Percentiles rank a stretch among this genome's conserved stretches.
These are phyloP conservation scores for Piloderma croceum DNA, from an alignment of 768 basidiomycete species.

Conservation along the genomic window DNA sequence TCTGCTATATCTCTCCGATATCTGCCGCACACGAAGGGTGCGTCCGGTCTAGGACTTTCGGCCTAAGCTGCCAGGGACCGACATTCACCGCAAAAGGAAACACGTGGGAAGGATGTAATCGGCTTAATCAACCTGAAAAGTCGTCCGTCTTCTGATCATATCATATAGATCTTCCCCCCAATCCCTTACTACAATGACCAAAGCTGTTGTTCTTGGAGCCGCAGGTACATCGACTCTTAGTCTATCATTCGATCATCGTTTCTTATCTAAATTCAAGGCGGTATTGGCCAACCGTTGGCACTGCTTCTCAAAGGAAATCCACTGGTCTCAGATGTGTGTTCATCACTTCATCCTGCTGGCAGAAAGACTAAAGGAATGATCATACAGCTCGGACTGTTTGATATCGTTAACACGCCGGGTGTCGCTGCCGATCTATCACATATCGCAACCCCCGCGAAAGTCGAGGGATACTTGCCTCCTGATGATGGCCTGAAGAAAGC, in stretches of 20 bases:
- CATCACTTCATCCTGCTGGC: constrained; percentile 2
- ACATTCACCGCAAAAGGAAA: too few species aligned
- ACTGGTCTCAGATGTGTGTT: constrained; percentile 64
- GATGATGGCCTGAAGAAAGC: constrained; percentile 80
- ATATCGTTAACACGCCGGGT: constrained; percentile 97
- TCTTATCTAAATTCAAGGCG: constrained; percentile 58
- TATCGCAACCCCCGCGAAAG: constrained; percentile 83
- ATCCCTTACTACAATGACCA: constrained; percentile 29
- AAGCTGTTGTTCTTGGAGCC: constrained; percentile 95
- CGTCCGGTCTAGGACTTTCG: too few species aligned
- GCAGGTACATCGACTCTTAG: constrained; percentile 73
- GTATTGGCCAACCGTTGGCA: constrained; percentile 94
- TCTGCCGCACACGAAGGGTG: too few species aligned
- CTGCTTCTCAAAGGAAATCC: constrained; percentile 87
- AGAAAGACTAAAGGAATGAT: too few species aligned
- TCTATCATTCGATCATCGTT: too few species aligned
- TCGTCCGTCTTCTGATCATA: too few species aligned
- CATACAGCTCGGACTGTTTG: constrained; percentile 74
- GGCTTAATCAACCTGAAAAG: too few species aligned
- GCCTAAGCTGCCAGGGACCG: too few species aligned
- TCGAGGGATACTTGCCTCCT: constrained; percentile 72
- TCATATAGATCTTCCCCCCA: not conserved
- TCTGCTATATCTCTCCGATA: too few species aligned
- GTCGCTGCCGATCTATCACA: constrained; percentile 94
- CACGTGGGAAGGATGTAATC: too few species aligned